Evolutionary conservation across 129 eudicot species (phyloP), one percentile per base, ranked within the genome.

Genomic region (Gnaphalium uliginosum): DNA sequence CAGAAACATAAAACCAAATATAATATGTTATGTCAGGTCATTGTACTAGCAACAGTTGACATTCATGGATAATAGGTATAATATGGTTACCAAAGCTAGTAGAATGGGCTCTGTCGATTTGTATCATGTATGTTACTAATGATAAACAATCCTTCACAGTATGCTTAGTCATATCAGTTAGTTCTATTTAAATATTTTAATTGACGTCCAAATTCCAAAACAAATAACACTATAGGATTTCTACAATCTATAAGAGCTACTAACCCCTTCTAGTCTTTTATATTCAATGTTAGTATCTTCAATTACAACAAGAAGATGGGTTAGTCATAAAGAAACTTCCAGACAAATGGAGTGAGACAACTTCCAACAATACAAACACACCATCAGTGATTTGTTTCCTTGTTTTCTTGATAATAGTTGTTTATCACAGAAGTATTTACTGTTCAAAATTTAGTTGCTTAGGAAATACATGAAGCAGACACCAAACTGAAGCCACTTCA

Each of bases 391-490:
- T 50, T 30, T 43, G 53, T 26, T 58, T 77, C 62, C 62, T 59
- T 39, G n/a, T 78, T 21, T 77, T 27, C 33, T 17, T 51, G 56
- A 76, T 32, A 32, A 17, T 8, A 23, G 54, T 33, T 65, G 53
- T 11, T 54, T 50, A 30, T 64, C 54, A 65, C 26, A 64, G 2
- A 18, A 53, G 22, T 18, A 53, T n/a, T 6, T 2, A 6, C 59
- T 53, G 22, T 53, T 48, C 79, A 2, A 46, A 57, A 46, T 15
- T 13, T n/a, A 64, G 18, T 14, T 0, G 51, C 69, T 24, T 25
- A 29, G 17, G 48, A 27, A 43, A 43, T 62, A 62, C 35, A 60
- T 60, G 35, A 60, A 60, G 25, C 11, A 8, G 29, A 60, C 24
- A 60, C 35, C 66, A 60, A 11, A 60, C 23, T n/a, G 22, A 54